Percentiles rank a stretch among this genome's conserved stretches.
Evolutionary conservation across 805 yeast genomes (phyloP).

Genomic region (Zygotorulaspora chibaensis): DNA sequence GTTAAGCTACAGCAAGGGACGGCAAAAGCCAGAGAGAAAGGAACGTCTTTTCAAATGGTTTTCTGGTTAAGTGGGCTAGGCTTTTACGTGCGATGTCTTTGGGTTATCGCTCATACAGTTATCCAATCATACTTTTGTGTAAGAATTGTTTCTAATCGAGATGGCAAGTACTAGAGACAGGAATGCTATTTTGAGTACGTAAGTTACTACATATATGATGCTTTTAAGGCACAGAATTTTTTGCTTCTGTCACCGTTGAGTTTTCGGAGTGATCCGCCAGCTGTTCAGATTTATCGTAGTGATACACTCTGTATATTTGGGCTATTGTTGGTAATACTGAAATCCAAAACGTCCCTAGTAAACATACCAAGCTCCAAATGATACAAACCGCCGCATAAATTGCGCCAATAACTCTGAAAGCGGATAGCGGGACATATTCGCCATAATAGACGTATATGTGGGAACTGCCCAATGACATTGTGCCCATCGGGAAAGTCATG

Average conservation of each 20-base stretch:
- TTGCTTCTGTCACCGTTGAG: background rate
- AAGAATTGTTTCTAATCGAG: no score
- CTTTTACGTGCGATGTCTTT: no score
- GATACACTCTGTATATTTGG: background rate
- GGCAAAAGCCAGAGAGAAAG: no score
- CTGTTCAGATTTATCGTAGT: background rate
- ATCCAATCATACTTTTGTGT: no score
- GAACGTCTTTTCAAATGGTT: no score
- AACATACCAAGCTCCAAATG: conserved; percentile 41
- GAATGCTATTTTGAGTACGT: no score
- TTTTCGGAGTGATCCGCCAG: conserved; percentile 1
- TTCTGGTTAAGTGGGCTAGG: no score
- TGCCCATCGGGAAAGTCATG: conserved; percentile 86
- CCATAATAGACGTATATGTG: conserved; percentile 48
- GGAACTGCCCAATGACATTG: conserved; percentile 60
- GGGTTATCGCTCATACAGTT: no score
- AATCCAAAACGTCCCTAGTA: conserved; percentile 21
- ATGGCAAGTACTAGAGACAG: no score
- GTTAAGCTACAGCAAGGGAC: no score
- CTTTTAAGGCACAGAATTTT: no score
- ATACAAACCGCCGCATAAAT: conserved; percentile 55
- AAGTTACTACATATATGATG: no score
- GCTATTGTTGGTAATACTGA: conserved; percentile 1
- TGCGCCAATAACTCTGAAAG: conserved; percentile 59
- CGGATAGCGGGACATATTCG: conserved; percentile 36